These are phyloP conservation scores for Eucalyptus tenuipes DNA, from an alignment of 345 rosid genomes.

Conservation along the genomic window DNA sequence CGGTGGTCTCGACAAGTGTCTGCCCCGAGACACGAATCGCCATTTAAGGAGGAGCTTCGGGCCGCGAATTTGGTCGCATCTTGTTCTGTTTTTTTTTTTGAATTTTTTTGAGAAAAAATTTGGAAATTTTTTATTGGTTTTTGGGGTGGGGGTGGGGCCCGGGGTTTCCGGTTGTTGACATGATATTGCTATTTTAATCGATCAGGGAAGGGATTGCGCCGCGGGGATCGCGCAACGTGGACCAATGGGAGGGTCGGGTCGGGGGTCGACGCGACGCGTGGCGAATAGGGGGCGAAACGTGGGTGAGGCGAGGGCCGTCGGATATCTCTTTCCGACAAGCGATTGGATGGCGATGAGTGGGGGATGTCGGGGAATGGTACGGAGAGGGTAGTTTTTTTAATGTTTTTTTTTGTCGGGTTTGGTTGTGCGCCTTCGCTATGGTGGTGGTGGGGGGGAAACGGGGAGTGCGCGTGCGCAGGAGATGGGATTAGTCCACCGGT, in stretches of 20 bases:
- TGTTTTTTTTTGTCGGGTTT: not conserved
- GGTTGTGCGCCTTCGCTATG: not conserved
- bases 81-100: fast-evolving
- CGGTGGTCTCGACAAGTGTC: not conserved
- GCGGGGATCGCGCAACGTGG: not conserved
- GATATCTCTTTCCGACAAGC: not conserved
- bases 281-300: not conserved
- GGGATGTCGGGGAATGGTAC: not conserved
- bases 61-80: not conserved
- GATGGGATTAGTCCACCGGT: not conserved
- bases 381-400: not conserved
- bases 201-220: not conserved
- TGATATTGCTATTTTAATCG: not conserved
- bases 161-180: not conserved
- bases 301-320: not conserved
- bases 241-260: not conserved
- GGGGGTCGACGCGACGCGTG: not conserved
- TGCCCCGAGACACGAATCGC: not conserved
- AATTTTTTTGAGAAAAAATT: no score
- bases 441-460: not conserved
- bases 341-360: not conserved
- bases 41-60: not conserved
- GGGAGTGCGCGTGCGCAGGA: not conserved
- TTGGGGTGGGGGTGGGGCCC: not conserved
- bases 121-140: no score